Evolutionary conservation across 2,329 filamentous ascomycete genomes (phyloP).

Genomic region (Clarireedia paspali): DNA sequence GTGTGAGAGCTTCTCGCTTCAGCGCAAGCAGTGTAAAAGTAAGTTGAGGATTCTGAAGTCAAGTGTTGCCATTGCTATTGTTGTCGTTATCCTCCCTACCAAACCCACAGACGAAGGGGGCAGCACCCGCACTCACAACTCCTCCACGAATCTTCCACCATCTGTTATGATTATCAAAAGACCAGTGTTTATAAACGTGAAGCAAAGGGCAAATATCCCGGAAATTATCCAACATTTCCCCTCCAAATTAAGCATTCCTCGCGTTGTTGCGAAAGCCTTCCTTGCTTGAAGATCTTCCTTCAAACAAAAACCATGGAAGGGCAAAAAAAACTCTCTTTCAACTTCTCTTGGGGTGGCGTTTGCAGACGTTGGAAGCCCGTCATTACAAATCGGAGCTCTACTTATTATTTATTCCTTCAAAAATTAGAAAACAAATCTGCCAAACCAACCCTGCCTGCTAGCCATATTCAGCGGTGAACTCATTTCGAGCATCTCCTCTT

Average conservation of each 20-base stretch:
- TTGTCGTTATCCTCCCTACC: neutral
- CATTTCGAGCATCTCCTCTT: neutral
- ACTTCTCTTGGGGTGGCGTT: slow-evolving; percentile 11
- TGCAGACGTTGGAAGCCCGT: slow-evolving; percentile 8
- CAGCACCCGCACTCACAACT: neutral
- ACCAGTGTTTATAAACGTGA: neutral
- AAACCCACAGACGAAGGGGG: neutral
- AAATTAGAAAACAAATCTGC: slow-evolving; percentile 10
- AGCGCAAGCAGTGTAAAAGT: neutral
- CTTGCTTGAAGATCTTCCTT: slow-evolving; percentile 19
- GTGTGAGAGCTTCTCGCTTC: neutral
- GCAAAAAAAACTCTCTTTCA: neutral
- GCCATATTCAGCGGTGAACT: slow-evolving; percentile 7
- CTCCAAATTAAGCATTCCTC: slow-evolving; percentile 27
- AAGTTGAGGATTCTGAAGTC: neutral
- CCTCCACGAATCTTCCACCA: neutral
- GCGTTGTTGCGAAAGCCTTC: slow-evolving; percentile 14
- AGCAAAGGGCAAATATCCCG: neutral
- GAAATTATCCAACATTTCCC: slow-evolving; percentile 18
- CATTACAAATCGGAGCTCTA: too few relatives aligned
- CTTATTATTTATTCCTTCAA: slow-evolving; percentile 12
- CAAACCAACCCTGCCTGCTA: slow-evolving; percentile 22
- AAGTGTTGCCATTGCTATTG: neutral
- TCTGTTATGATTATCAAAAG: neutral
- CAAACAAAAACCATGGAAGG: neutral